Evolutionary conservation across 257 asterid genomes (phyloP).

Genomic region (Jacaranda copaia): DNA sequence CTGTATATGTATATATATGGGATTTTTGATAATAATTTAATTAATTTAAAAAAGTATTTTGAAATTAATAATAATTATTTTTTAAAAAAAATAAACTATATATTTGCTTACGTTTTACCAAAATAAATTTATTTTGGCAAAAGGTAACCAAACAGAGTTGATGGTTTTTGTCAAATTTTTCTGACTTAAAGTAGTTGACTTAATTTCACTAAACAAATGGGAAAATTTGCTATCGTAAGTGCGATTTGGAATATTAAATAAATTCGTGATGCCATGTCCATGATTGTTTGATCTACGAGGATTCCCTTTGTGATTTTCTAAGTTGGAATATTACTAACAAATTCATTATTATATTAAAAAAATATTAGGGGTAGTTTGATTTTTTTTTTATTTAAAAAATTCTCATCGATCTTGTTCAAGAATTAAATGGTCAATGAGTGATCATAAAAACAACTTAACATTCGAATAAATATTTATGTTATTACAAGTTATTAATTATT

Average conservation of each 20-base stretch:
- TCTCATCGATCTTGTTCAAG: background rate
- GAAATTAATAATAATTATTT: too few relatives aligned
- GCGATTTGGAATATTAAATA: slow-evolving; percentile 6
- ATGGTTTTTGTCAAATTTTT: too few relatives aligned
- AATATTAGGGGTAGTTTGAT: background rate
- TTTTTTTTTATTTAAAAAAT: background rate
- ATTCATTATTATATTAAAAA: background rate
- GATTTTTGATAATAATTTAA: too few relatives aligned
- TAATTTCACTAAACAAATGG: background rate
- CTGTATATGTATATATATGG: too few relatives aligned
- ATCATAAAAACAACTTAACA: too few relatives aligned
- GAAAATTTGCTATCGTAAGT: background rate
- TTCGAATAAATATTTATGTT: background rate
- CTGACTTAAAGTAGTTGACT: slow-evolving; percentile 17
- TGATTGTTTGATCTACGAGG: slow-evolving; percentile 2
- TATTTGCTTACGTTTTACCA: too few relatives aligned
- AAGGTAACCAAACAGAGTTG: too few relatives aligned
- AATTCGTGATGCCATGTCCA: slow-evolving; percentile 5
- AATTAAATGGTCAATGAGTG: background rate
- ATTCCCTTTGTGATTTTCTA: background rate
- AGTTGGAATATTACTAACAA: background rate
- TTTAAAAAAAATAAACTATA: too few relatives aligned
- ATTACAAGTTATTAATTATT: too few relatives aligned
- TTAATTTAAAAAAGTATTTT: too few relatives aligned
- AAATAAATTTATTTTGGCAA: too few relatives aligned